Base-by-base conservation (phyloP, 768 basidiomycete species). In the Candolleomyces eurysporus region DNA sequence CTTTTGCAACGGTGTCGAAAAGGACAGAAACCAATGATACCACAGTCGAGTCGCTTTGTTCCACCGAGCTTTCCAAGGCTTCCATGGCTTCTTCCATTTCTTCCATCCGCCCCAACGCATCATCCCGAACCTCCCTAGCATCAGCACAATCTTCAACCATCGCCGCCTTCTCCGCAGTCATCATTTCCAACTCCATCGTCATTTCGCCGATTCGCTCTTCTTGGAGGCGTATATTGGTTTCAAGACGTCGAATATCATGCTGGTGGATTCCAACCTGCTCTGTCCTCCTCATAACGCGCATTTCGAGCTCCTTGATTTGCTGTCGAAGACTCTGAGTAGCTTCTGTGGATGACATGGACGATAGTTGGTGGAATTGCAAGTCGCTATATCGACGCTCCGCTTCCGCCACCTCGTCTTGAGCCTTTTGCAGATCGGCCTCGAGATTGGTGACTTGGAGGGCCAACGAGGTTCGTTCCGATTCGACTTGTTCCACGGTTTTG, bases 61-160 rank as follows among this genome's bases (percentile, higher is more conserved):
- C 68, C n/a, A 65, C 48, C 50, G 61, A 69, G 21, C 48, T 61
- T 56, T 74, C 76, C 62, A 77, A 45, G 3, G 64, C 71, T 68
- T 88, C 91, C 55, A 84, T 63, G 62, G 85, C 83, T 46, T 85
- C 81, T 65, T 92, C 91, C 61, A 87, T 69, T n/a, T 71, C 72
- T 59, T 92, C 92, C 30, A 82, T 70, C 61, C 75, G 76, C 58
- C 69, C 67, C 48, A 86, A 69, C 5, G 90, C 88, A 26, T 80
- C 79, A 70, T 94, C 88, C 40, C 92, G 79, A 21, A 87, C 83
- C 58, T 88, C 88, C 57, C 92, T 79, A 2, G 90, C 90, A 58
- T 88, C 85, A 4, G 87, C 87, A 66, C 92, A 93, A 68, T 94
- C 92, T 64, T 92, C 91, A 0, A 93, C 84, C 89, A 94, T 91